Evolutionary conservation across 2,329 filamentous ascomycete genomes (phyloP).

Genomic region (Fusarium kyushuense): DNA sequence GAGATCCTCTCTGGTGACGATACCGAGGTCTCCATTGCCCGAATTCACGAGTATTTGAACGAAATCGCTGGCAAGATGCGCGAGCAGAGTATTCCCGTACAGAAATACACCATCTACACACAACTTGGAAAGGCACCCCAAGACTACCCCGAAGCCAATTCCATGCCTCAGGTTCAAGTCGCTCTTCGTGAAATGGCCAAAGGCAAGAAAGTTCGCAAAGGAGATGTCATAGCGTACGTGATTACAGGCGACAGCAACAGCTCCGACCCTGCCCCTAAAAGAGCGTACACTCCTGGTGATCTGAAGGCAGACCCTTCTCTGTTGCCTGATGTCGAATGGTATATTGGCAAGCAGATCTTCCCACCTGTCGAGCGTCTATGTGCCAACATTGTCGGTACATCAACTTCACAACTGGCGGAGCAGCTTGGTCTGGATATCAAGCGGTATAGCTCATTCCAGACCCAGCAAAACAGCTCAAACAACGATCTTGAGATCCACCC

Average conservation of each 20-base stretch:
- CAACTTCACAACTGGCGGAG: slow-evolving; percentile 88
- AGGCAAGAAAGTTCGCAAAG: slow-evolving; percentile 89
- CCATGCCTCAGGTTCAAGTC: slow-evolving; percentile 97
- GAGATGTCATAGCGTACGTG: slow-evolving; percentile 96
- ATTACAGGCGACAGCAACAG: slow-evolving; percentile 80
- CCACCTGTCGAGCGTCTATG: slow-evolving; percentile 97
- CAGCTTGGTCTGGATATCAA: slow-evolving; percentile 91
- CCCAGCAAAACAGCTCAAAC: slow-evolving; percentile 62
- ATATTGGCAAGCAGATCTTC: slow-evolving; percentile 97
- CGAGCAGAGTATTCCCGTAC: slow-evolving; percentile 76
- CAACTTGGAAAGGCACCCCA: slow-evolving; percentile 94
- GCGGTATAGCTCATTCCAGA: slow-evolving; percentile 74
- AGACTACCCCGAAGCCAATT: slow-evolving; percentile 93
- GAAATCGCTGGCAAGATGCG: slow-evolving; percentile 90
- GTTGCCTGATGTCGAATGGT: slow-evolving; percentile 94
- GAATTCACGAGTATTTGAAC: slow-evolving; percentile 92
- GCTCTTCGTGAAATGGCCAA: slow-evolving; percentile 87
- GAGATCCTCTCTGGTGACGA: slow-evolving; percentile 96
- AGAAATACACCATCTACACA: slow-evolving; percentile 97
- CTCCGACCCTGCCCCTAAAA: slow-evolving; percentile 82
- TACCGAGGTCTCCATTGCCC: slow-evolving; percentile 84
- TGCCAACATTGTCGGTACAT: slow-evolving; percentile 93
- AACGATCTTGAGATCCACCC: slow-evolving; percentile 83
- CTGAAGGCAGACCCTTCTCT: slow-evolving; percentile 80
- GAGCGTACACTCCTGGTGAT: slow-evolving; percentile 88